Evolutionary conservation across 2,329 filamentous ascomycete genomes (phyloP).

Genomic region (Aspergillus udagawae): DNA sequence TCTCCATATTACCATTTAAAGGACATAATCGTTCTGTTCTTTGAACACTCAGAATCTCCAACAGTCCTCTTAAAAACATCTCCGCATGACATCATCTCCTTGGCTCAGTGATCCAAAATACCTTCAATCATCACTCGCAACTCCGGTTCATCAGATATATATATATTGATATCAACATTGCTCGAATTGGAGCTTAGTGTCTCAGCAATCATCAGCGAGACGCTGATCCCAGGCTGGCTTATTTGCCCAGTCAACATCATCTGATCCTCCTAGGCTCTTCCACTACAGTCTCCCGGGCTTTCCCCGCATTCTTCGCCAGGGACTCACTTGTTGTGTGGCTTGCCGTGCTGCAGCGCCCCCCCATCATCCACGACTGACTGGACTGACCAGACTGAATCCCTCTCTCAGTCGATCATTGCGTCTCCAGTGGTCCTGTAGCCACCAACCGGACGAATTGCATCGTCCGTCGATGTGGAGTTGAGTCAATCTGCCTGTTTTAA

Average conservation of each 20-base stretch:
- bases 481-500: not conserved
- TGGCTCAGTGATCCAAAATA: not conserved
- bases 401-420: not conserved
- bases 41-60: not conserved
- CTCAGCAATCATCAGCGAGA: not conserved
- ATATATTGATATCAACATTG: no score
- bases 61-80: not conserved
- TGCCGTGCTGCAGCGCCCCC: not conserved
- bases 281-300: not conserved
- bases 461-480: not conserved
- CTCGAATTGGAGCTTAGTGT: no score
- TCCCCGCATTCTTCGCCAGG: not conserved
- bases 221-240: not conserved
- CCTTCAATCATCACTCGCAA: not conserved
- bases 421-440: not conserved
- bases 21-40: not conserved
- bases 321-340: not conserved
- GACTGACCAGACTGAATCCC: not conserved
- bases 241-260: not conserved
- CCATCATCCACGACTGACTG: not conserved
- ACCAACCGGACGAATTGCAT: not conserved
- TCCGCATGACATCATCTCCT: not conserved
- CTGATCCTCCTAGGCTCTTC: not conserved
- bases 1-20: not conserved
- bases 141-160: not conserved